Conservation (phyloP, 495 filamentous ascomycete species). For the Penicillium ucsense region DNA sequence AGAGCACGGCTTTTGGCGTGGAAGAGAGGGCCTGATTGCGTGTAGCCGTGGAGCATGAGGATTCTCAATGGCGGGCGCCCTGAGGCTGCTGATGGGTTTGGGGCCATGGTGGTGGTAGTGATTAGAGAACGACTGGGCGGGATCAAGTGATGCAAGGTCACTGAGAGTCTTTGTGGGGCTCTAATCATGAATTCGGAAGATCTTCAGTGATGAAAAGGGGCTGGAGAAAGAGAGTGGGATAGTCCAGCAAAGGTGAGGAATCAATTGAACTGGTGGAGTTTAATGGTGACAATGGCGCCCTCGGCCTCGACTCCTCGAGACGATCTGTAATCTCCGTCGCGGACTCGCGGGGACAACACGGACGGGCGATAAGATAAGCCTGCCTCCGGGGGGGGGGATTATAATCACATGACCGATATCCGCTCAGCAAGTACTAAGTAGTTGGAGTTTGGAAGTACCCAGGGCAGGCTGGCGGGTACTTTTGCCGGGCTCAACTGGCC, state of each 20-base stretch:
- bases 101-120: slow-evolving; percentile 16
- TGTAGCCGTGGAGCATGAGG: slow-evolving; percentile 64
- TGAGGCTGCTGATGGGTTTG: slow-evolving; percentile 5
- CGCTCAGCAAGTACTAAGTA: not conserved
- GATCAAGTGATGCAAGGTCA: not conserved
- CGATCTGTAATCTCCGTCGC: not conserved
- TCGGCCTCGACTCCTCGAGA: too few species aligned
- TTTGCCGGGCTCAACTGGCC: not conserved
- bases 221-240: not conserved
- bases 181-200: not conserved
- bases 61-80: slow-evolving; percentile 38
- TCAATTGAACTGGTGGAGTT: not conserved
- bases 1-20: slow-evolving; percentile 82
- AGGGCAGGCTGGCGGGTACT: not conserved
- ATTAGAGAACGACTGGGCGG: not conserved
- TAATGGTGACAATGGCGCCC: too few species aligned
- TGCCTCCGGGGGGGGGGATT: too few species aligned
- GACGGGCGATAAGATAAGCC: slow-evolving; percentile 8
- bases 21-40: slow-evolving; percentile 82
- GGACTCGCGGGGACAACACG: not conserved
- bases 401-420: too few species aligned
- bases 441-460: not conserved
- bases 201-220: not conserved
- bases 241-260: not conserved
- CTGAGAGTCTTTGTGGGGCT: not conserved